Conservation (phyloP, 768 basidiomycete species). For the Mycena maculata region DNA sequence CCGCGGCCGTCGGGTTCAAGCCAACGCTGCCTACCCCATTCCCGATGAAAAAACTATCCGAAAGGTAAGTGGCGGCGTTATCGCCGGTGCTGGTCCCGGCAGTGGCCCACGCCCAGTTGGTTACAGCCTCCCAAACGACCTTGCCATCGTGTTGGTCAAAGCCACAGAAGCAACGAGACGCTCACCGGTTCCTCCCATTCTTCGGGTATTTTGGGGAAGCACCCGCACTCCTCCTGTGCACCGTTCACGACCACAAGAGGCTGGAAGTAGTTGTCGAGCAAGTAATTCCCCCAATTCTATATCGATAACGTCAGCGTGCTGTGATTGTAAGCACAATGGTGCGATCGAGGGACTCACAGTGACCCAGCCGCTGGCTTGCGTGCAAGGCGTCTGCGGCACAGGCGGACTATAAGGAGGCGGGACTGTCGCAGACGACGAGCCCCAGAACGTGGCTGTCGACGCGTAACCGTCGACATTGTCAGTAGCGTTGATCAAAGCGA, state of each 20-base stretch:
- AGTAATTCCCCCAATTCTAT: too few species aligned
- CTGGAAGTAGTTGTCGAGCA: too few species aligned
- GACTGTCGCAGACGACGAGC: not conserved
- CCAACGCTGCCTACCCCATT: not conserved
- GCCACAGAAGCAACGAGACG: not conserved
- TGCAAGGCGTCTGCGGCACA: too few species aligned
- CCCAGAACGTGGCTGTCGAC: conserved; percentile 2
- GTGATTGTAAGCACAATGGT: too few species aligned
- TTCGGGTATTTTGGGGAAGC: conserved; percentile 7
- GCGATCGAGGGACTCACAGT: too few species aligned
- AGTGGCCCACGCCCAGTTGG: conserved; percentile 1
- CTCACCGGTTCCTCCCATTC: conserved; percentile 13
- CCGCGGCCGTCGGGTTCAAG: not conserved
- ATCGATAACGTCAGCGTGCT: too few species aligned
- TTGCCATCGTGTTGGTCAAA: not conserved
- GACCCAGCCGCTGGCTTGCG: too few species aligned
- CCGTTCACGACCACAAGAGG: too few species aligned
- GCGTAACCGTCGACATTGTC: not conserved
- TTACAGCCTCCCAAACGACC: conserved; percentile 11
- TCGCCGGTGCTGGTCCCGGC: not conserved
- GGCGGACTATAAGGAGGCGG: too few species aligned
- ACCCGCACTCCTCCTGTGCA: not conserved
- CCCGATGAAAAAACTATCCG: not conserved
- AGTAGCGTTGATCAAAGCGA: not conserved
- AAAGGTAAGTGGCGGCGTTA: not conserved